A percentile compares a stretch with the other conserved stretches of the same genome.
phyloP scores from a whole-genome alignment of 495 filamentous ascomycete species.

The Neurospora sp. region DNA sequence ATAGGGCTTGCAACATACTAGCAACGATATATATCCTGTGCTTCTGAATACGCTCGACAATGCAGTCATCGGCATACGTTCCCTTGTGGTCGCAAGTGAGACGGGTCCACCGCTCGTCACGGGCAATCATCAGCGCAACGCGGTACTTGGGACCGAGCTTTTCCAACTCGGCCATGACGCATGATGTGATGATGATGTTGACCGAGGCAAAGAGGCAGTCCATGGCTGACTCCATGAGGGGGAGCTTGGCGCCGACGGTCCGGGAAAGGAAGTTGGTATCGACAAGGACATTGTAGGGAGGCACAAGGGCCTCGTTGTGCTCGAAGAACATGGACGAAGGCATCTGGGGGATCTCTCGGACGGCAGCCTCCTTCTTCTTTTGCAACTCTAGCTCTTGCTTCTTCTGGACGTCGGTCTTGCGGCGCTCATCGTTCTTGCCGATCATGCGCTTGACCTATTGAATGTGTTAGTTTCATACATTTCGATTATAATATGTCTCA shows the following conservation, averaged over 20 bases:
- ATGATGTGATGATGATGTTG: slow-evolving; percentile 61
- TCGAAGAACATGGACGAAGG: slow-evolving; percentile 89
- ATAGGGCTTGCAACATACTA: slow-evolving; percentile 5
- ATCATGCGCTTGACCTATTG: slow-evolving; percentile 50
- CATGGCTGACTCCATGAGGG: slow-evolving; percentile 69
- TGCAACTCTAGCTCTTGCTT: slow-evolving; percentile 40
- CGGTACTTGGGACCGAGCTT: slow-evolving; percentile 86
- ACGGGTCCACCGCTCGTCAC: slow-evolving; percentile 81
- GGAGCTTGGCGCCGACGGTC: slow-evolving; percentile 82
- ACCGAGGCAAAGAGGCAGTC: slow-evolving; percentile 62
- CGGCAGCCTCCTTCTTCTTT: slow-evolving; percentile 46
- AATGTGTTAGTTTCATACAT: slow-evolving; percentile 7
- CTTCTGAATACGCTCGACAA: slow-evolving; percentile 74
- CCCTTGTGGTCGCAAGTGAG: slow-evolving; percentile 82
- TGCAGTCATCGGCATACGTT: slow-evolving; percentile 89
- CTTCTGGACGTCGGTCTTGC: slow-evolving; percentile 51
- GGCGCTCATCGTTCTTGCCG: slow-evolving; percentile 50
- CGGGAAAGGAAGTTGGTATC: slow-evolving; percentile 94
- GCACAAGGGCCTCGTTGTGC: slow-evolving; percentile 81
- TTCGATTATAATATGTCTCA: background rate
- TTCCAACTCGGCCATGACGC: slow-evolving; percentile 67
- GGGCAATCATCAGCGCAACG: slow-evolving; percentile 71
- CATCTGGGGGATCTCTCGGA: slow-evolving; percentile 67
- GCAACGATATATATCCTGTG: slow-evolving; percentile 79
- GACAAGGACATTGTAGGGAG: slow-evolving; percentile 32